Evolutionary conservation across 805 yeast species (phyloP).

Genomic region (Zygotorulaspora florentina): DNA sequence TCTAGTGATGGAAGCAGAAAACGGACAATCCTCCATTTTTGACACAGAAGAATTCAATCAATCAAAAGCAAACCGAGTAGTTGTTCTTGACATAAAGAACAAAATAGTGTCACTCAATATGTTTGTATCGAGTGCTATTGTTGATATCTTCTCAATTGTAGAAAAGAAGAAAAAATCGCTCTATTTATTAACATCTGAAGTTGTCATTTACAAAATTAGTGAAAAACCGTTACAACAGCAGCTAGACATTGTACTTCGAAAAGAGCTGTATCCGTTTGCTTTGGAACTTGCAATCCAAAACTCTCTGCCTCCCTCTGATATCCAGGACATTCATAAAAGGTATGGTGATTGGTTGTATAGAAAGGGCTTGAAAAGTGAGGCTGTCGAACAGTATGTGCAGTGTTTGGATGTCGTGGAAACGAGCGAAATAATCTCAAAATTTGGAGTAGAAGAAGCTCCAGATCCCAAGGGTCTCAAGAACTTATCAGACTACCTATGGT

Average conservation of each 20-base stretch:
- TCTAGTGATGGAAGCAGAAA: constrained; percentile 49
- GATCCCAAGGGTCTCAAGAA: constrained; percentile 39
- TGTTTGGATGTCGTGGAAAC: constrained; percentile 54
- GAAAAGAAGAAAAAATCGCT: constrained; percentile 45
- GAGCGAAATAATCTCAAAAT: constrained; percentile 73
- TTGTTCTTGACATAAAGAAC: constrained; percentile 65
- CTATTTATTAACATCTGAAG: constrained; percentile 67
- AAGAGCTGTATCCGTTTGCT: constrained; percentile 71
- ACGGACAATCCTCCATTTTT: constrained; percentile 33
- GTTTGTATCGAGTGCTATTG: constrained; percentile 61
- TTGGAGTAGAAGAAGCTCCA: constrained; percentile 55
- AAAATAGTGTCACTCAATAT: constrained; percentile 67
- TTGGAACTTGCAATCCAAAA: constrained; percentile 53
- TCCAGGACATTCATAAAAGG: constrained; percentile 43
- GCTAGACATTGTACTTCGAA: constrained; percentile 59
- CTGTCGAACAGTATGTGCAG: constrained; percentile 69
- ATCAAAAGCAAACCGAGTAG: constrained; percentile 45
- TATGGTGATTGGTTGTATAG: constrained; percentile 73
- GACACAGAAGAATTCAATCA: constrained; percentile 33
- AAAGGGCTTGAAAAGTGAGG: constrained; percentile 60
- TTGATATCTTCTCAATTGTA: constrained; percentile 47
- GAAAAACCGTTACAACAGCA: constrained; percentile 68
- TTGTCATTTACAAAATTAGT: constrained; percentile 60
- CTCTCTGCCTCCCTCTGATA: constrained; percentile 23
- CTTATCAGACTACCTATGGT: constrained; percentile 59